Evolutionary conservation across 306 rosid species (phyloP).

Genomic region (Malus fusca): DNA sequence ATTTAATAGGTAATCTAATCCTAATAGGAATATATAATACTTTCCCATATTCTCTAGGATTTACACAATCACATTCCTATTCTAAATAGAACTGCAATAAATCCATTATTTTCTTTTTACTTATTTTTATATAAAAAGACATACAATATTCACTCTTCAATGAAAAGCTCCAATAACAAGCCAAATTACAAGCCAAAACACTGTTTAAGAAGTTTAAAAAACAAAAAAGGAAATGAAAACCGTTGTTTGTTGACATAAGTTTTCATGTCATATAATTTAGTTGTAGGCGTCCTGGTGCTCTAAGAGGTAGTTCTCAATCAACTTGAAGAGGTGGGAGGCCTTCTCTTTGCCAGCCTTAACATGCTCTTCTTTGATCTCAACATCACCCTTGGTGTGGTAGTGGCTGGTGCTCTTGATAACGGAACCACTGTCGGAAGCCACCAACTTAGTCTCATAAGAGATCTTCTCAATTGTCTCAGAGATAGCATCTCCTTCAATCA

Average conservation of each 20-base stretch:
- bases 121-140: background rate
- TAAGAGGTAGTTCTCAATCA: slow-evolving; percentile 8
- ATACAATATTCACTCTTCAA: background rate
- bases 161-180: background rate
- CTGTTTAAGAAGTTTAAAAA: background rate
- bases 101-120: background rate
- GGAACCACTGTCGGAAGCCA: slow-evolving; percentile 26
- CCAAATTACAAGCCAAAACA: background rate
- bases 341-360: slow-evolving; percentile 30
- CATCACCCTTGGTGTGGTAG: slow-evolving; percentile 29
- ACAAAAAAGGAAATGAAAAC: background rate
- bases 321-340: slow-evolving; percentile 25
- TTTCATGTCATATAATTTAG: background rate
- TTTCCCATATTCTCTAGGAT: too few species aligned
- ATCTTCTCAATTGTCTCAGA: slow-evolving; percentile 23
- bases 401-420: slow-evolving; percentile 22
- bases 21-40: too few species aligned
- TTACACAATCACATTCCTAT: too few species aligned
- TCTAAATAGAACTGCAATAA: too few species aligned
- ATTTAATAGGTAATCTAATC: too few species aligned
- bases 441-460: slow-evolving; percentile 23
- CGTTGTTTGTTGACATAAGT: background rate
- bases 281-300: slow-evolving; percentile 30
- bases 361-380: slow-evolving; percentile 25
- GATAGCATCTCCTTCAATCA: slow-evolving; percentile 32